phyloP scores from a whole-genome alignment of 176 grass and related monocot genomes.

The Oryza rufipogon region DNA sequence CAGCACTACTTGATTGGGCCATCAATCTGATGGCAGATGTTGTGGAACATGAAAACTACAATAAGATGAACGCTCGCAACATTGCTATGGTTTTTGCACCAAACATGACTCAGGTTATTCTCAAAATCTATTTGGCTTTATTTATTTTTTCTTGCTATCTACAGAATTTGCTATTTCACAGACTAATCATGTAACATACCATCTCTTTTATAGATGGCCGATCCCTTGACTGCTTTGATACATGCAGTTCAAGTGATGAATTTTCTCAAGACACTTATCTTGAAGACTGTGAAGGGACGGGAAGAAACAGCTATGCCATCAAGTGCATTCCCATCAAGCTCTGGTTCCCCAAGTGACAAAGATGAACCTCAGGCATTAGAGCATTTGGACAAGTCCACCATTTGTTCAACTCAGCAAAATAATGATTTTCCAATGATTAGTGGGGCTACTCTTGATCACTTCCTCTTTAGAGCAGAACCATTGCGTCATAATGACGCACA shows the following conservation, averaged over 20 bases:
- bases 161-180: not conserved
- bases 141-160: not conserved
- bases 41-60: conserved; percentile 68
- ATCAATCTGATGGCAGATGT: conserved; percentile 95
- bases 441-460: conserved; percentile 63
- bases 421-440: conserved; percentile 55
- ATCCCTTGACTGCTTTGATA: conserved; percentile 92
- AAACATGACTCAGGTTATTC: conserved; percentile 90
- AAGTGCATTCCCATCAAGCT: conserved; percentile 40
- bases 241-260: conserved; percentile 99
- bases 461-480: conserved; percentile 58
- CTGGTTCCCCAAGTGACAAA: conserved; percentile 72
- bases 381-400: conserved; percentile 26
- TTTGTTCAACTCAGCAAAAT: conserved; percentile 40
- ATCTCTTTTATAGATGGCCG: conserved; percentile 73
- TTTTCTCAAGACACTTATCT: conserved; percentile 82
- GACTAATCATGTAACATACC: conserved; percentile 3
- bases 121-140: conserved; percentile 17
- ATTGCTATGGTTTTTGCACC: conserved; percentile 97
- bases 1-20: conserved; percentile 87
- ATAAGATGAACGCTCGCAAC: conserved; percentile 97
- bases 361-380: conserved; percentile 53
- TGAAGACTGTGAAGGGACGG: conserved; percentile 76
- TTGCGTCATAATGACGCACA: conserved; percentile 42
- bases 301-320: conserved; percentile 48